Base-by-base conservation (phyloP, 192 early-diverging fungal species). In the Entrophospora sp. region DNA sequence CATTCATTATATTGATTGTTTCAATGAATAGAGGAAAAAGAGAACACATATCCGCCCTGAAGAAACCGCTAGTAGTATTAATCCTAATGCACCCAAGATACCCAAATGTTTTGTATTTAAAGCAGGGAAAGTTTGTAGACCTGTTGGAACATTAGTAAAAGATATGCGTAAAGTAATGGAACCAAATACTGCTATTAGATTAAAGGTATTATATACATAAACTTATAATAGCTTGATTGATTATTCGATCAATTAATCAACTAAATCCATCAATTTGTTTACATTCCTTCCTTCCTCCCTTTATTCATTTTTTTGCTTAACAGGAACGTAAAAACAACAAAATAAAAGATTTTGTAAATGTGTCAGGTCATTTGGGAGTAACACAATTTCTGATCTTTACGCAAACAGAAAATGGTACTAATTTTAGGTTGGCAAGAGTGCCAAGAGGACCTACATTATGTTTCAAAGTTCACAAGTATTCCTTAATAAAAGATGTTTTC, bases 91-190 rank as follows among this genome's bases (percentile, higher is more conserved):
- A 13, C 66, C 66, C 9, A 83, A 84, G 56, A 69, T 79, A 14
- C 95, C 95, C 22, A 85, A 88, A 69, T 85, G 89, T 64, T 92
- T 99, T 74, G 96, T 99, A 25, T 91, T 97, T 62, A 87, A 89
- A 57, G 89, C 94, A 3, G 96, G 96, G 13, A 48, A 70, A 10
- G 91, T 94, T 9, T 92, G 93, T 1, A 75, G 74, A 38, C 76
- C 88, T n/a, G 88, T 95, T 12, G 68, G 82, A 14, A 81, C 82
- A 9, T 82, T 99, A 12, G 92, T 95, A 22, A 70, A 65, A 35
- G 93, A 99, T 74, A 76, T 94, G 35, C 85, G 96, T 30, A 80
- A 75, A 44, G 79, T 92, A 31, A 92, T 99, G 89, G 91, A 96
- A 77, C 96, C 96, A 13, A 88, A 96, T 76, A 99, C 96, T 20